Conservation (phyloP, 495 filamentous ascomycete species). For the Annulohypoxylon stygium region DNA sequence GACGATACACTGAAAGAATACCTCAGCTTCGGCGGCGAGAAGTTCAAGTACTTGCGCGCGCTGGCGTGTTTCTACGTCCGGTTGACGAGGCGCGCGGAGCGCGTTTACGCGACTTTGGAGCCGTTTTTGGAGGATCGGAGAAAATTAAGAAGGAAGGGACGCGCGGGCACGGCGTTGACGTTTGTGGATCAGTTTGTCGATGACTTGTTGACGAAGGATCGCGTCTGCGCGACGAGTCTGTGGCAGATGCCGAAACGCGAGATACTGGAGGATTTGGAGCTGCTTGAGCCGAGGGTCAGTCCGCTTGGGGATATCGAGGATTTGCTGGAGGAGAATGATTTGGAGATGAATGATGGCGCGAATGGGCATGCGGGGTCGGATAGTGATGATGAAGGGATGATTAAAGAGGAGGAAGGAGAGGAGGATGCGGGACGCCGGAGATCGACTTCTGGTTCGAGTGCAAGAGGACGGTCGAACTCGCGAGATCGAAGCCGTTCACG, state of each 20-base stretch:
- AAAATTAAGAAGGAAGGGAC: constrained; percentile 81
- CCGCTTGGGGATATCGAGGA: constrained; percentile 89
- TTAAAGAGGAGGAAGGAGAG: constrained; percentile 32
- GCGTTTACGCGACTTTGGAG: constrained; percentile 85
- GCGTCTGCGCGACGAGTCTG: constrained; percentile 90
- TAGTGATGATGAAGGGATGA: constrained; percentile 43
- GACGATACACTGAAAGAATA: constrained; percentile 86
- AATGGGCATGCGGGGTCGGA: constrained; percentile 42
- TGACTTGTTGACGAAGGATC: constrained; percentile 87
- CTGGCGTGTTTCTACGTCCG: constrained; percentile 92
- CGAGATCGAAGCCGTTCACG: constrained; percentile 40
- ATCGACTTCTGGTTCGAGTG: constrained; percentile 46
- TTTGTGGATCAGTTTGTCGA: constrained; percentile 95
- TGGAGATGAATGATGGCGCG: constrained; percentile 49
- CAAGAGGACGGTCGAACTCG: constrained; percentile 34
- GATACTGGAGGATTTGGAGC: constrained; percentile 88
- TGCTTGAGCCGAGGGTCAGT: constrained; percentile 88
- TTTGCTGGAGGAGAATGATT: constrained; percentile 71
- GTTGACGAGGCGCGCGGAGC: constrained; percentile 85
- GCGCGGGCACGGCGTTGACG: constrained; percentile 78
- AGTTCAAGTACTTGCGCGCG: constrained; percentile 90
- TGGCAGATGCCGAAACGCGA: constrained; percentile 90
- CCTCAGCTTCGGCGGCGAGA: constrained; percentile 75
- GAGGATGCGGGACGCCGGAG: constrained; percentile 36
- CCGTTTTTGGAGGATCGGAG: constrained; percentile 84